Percentiles rank a stretch among this genome's conserved stretches.
phyloP scores from a whole-genome alignment of 257 asterid genomes.

The Dorcoceras hygrometricum region DNA sequence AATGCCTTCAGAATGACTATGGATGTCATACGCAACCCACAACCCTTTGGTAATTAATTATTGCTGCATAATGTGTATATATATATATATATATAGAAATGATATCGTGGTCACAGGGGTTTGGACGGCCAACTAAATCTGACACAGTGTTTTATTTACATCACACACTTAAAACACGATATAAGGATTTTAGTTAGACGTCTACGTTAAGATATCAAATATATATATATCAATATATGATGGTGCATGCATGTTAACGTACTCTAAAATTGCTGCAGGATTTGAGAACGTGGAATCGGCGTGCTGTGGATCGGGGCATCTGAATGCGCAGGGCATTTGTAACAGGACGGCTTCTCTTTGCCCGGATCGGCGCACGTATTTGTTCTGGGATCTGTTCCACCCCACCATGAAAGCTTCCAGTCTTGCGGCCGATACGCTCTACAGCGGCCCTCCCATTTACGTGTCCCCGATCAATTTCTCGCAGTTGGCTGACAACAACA shows the following conservation, averaged over 20 bases:
- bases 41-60: not conserved
- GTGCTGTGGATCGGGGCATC: conserved; percentile 54
- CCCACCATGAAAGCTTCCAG: conserved; percentile 47
- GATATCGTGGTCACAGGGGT: too few relatives aligned
- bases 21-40: not conserved
- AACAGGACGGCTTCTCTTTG: conserved; percentile 37
- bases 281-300: conserved; percentile 38
- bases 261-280: too few relatives aligned
- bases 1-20: not conserved
- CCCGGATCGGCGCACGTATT: conserved; percentile 29
- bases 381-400: conserved; percentile 60
- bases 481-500: conserved; percentile 26
- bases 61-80: not conserved
- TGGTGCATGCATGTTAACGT: too few relatives aligned
- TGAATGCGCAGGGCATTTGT: conserved; percentile 37
- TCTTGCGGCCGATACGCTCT: conserved; percentile 41
- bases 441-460: conserved; percentile 24
- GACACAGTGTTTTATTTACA: too few relatives aligned
- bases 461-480: conserved; percentile 35
- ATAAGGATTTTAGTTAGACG: too few relatives aligned
- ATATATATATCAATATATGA: too few relatives aligned
- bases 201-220: too few relatives aligned
- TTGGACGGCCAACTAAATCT: too few relatives aligned
- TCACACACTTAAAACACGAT: too few relatives aligned
- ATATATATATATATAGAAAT: too few relatives aligned